These are phyloP conservation scores for Viridothelium virens DNA, from an alignment of 495 filamentous ascomycete genomes.

Conservation along the genomic window DNA sequence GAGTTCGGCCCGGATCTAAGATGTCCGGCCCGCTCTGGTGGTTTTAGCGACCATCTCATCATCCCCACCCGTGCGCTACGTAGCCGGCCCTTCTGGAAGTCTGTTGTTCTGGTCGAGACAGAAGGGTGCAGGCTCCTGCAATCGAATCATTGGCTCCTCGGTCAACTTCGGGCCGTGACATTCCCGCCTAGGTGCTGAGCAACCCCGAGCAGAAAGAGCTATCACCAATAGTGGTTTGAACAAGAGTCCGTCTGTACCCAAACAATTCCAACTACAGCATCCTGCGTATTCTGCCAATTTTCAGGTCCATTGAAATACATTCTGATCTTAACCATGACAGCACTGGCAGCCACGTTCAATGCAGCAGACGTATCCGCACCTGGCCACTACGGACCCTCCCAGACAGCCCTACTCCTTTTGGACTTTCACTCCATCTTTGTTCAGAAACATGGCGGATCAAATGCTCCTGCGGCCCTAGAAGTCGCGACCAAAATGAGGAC, in stretches of 20 bases:
- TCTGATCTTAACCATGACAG: slow-evolving; percentile 13
- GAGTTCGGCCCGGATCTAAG: slow-evolving; percentile 2
- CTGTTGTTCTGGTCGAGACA: neutral
- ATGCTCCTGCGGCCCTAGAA: slow-evolving; percentile 20
- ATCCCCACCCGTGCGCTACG: neutral
- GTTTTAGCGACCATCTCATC: neutral
- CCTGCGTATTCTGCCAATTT: neutral
- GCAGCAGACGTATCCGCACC: slow-evolving; percentile 22
- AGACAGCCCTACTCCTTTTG: slow-evolving; percentile 34
- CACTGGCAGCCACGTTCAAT: slow-evolving; percentile 17
- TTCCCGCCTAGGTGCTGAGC: too few relatives aligned
- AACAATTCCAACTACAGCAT: neutral
- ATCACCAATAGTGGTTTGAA: neutral
- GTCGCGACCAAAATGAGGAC: slow-evolving; percentile 25
- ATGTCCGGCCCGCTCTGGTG: neutral
- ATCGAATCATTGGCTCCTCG: too few relatives aligned
- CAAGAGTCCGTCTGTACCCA: neutral
- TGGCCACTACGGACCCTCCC: slow-evolving; percentile 27
- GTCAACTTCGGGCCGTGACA: too few relatives aligned
- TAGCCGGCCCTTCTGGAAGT: neutral
- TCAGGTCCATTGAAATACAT: neutral
- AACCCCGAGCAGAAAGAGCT: too few relatives aligned
- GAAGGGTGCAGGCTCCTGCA: too few relatives aligned
- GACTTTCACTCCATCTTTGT: slow-evolving; percentile 34
- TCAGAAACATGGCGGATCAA: slow-evolving; percentile 12